Base-by-base conservation (phyloP, 306 rosid species). In the Acacia confusa region DNA sequence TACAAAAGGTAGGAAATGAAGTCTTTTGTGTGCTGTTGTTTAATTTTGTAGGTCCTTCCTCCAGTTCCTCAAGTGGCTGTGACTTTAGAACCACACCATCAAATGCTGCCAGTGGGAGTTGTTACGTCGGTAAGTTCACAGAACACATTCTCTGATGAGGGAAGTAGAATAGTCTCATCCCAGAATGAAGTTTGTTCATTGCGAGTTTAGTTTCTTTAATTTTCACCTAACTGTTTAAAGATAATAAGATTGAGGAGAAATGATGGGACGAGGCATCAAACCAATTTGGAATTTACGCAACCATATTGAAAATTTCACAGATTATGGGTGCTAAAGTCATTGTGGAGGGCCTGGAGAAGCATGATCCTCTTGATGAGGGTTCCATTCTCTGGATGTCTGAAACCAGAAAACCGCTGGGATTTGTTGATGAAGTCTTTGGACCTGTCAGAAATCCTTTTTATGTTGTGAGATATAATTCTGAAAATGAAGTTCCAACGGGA, bases 371-470 rank as follows among this genome's bases (percentile, higher is more conserved):
- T 34, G 87, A 82, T 9, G 99, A 93, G 78, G 99, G 97, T 58
- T 93, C 99, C 30, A 84, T 93, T 84, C 89, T 95, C 74, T 95
- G 98, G 99, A 81, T 93, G 73, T 86, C 98, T 15, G 92, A 89
- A 83, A 79, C 84, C 75, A 79, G 85, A 81, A 82, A 89, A 36
- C 97, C 97, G 1, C 75, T 95, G 61, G 98, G 99, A 63, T 79
- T 93, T 64, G 77, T 95, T 63, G 98, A 95, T 85, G 99, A 95
- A 77, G 91, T 95, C 72, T 95, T 95, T 79, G 99, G 99, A 64
- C 99, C 98, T 45, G 98, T 95, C 61, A 88, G 86, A 87, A 84
- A 87, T 64, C 99, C 99, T 19, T 92, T 85, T 64, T 95, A 95
- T 85, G 53, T 90, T 72, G 93, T 93, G 82, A 88, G 99, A 82